Evolutionary conservation across 495 filamentous ascomycete genomes (phyloP).

Genomic region (Oidiodendron maius): DNA sequence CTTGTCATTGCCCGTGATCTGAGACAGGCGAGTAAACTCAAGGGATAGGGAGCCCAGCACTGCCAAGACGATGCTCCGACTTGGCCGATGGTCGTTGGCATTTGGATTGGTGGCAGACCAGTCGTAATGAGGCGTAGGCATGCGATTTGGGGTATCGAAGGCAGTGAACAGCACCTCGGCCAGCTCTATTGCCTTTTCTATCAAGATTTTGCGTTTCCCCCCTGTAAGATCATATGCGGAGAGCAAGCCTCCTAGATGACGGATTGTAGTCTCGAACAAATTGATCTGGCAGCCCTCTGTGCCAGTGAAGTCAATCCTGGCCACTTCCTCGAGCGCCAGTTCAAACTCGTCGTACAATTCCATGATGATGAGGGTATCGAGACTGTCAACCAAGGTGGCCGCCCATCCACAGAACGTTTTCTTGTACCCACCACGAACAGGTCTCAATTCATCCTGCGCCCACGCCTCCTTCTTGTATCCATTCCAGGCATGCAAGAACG

Average conservation of each 20-base stretch:
- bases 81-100: conserved; percentile 7
- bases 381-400: conserved; percentile 80
- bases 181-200: conserved; percentile 84
- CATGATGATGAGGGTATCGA: conserved; percentile 95
- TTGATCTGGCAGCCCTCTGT: conserved; percentile 57
- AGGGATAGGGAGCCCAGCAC: conserved; percentile 51
- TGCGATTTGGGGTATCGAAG: conserved; percentile 96
- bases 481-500: conserved; percentile 73
- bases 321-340: conserved; percentile 67
- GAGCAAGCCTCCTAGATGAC: conserved; percentile 80
- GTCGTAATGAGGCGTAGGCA: conserved; percentile 67
- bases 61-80: conserved; percentile 9
- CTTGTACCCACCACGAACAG: conserved; percentile 52
- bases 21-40: conserved; percentile 90
- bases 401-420: conserved; percentile 93
- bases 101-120: conserved; percentile 21
- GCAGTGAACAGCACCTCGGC: conserved; percentile 83
- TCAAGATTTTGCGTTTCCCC: conserved; percentile 61
- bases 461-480: conserved; percentile 84
- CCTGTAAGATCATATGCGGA: conserved; percentile 77
- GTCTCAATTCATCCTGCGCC: conserved; percentile 76
- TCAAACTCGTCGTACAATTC: conserved; percentile 82
- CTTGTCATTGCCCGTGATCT: conserved; percentile 78
- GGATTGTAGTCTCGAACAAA: conserved; percentile 83
- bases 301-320: conserved; percentile 82